These are phyloP conservation scores for Pichia sp. DNA, from an alignment of 1,139 yeast species.

Conservation along the genomic window DNA sequence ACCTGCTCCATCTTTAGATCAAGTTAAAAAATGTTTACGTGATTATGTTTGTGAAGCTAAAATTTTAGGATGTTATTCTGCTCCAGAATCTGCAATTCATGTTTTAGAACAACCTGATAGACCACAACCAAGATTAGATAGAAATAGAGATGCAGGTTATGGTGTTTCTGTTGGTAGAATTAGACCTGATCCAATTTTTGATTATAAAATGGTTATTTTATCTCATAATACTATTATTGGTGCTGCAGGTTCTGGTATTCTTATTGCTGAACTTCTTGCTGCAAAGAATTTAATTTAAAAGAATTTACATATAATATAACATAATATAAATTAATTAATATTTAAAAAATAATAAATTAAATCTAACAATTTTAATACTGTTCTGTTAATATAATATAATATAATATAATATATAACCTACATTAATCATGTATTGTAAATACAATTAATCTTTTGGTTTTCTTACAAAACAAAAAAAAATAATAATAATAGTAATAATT, in stretches of 20 bases:
- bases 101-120: conserved; percentile 87
- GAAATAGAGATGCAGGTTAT: conserved; percentile 90
- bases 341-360: too few relatives aligned
- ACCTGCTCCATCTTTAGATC: conserved; percentile 80
- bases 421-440: too few relatives aligned
- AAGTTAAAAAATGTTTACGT: conserved; percentile 61
- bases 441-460: too few relatives aligned
- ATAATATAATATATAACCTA: too few relatives aligned
- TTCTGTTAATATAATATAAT: too few relatives aligned
- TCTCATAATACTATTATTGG: conserved; percentile 97
- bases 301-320: too few relatives aligned
- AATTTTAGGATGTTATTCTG: conserved; percentile 74
- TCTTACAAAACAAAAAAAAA: too few relatives aligned
- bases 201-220: conserved; percentile 89
- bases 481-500: too few relatives aligned
- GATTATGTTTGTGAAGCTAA: conserved; percentile 83
- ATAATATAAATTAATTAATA: too few relatives aligned
- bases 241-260: conserved; percentile 98
- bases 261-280: conserved; percentile 83
- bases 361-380: too few relatives aligned
- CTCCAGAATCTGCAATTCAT: conserved; percentile 88
- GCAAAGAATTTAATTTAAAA: conserved; percentile 45
- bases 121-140: conserved; percentile 97
- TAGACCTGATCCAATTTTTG: conserved; percentile 88
- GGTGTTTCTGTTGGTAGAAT: conserved; percentile 95